These are phyloP conservation scores for Ustilago loliicola DNA, from an alignment of 1,284 basidiomycete species.

Conservation along the genomic window DNA sequence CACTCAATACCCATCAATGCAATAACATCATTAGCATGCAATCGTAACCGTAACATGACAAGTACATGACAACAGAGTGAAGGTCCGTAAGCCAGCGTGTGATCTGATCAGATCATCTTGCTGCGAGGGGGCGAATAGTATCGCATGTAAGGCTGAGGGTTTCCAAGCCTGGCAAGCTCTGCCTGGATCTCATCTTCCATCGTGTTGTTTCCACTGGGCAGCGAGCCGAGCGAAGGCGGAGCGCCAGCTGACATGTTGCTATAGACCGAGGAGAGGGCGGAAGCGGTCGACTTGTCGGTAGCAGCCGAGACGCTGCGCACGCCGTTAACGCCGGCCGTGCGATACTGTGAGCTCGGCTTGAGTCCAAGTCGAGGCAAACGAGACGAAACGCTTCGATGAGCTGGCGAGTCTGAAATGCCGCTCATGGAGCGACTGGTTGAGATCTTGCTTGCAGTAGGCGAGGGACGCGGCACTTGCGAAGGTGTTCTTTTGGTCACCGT, in stretches of 20 bases:
- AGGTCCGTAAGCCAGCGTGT: neutral
- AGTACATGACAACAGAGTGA: neutral
- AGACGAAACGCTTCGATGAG: constrained; percentile 32
- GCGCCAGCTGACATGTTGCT: constrained; percentile 28
- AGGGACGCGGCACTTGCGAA: constrained; percentile 21
- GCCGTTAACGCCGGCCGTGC: constrained; percentile 10
- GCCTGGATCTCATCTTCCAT: constrained; percentile 54
- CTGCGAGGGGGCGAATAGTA: constrained; percentile 50
- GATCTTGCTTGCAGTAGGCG: constrained; percentile 26
- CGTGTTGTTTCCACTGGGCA: constrained; percentile 44
- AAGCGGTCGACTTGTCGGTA: constrained; percentile 43
- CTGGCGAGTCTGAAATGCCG: constrained; percentile 31
- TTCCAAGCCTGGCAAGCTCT: constrained; percentile 38
- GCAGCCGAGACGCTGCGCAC: constrained; percentile 32
- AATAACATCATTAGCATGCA: constrained; percentile 7
- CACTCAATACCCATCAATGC: neutral
- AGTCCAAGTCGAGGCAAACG: constrained; percentile 45
- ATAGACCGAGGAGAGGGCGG: constrained; percentile 43
- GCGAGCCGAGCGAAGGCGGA: constrained; percentile 36
- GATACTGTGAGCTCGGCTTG: constrained; percentile 44
- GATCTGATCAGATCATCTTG: constrained; percentile 35
- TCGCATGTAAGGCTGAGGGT: constrained; percentile 42
- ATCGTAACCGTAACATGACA: neutral
- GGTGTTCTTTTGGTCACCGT: constrained; percentile 30
- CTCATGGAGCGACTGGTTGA: constrained; percentile 28